phyloP scores from a whole-genome alignment of 2,329 filamentous ascomycete genomes.

The Cryphonectria carpinicola region DNA sequence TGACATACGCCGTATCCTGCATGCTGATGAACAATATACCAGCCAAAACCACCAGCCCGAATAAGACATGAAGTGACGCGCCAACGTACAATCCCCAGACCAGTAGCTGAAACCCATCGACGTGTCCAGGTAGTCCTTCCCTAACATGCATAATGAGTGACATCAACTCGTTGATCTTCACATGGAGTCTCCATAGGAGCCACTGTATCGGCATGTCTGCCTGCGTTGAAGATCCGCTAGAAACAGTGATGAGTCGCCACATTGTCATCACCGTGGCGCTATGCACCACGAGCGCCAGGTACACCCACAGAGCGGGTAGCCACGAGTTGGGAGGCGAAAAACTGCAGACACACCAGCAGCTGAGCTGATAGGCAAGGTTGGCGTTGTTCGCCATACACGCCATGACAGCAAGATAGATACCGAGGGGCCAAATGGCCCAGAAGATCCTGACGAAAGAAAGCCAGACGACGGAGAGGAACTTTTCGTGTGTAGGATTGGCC shows the following conservation, averaged over 20 bases:
- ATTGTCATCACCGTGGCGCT: neutral
- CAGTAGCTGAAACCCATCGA: neutral
- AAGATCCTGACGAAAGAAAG: neutral
- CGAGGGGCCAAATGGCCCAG: neutral
- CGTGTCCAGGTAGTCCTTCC: neutral
- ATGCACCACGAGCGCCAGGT: neutral
- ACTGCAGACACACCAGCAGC: neutral
- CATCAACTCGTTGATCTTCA: neutral
- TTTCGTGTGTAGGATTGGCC: no score
- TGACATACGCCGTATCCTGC: neutral
- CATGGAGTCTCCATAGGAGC: neutral
- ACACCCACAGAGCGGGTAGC: neutral
- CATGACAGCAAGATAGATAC: neutral
- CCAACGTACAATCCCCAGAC: neutral
- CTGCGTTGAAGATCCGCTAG: neutral
- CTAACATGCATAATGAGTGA: neutral
- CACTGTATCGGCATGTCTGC: neutral
- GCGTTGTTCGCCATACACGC: neutral
- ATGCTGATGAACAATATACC: neutral
- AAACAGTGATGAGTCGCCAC: neutral
- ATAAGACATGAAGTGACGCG: neutral
- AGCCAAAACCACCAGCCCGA: neutral
- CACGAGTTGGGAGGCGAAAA: neutral
- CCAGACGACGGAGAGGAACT: neutral
- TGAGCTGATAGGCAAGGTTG: neutral